Percentiles rank a stretch among this genome's conserved stretches.
These are phyloP conservation scores for Cornus florida DNA, from an alignment of 148 eudicot genomes.

Conservation along the genomic window DNA sequence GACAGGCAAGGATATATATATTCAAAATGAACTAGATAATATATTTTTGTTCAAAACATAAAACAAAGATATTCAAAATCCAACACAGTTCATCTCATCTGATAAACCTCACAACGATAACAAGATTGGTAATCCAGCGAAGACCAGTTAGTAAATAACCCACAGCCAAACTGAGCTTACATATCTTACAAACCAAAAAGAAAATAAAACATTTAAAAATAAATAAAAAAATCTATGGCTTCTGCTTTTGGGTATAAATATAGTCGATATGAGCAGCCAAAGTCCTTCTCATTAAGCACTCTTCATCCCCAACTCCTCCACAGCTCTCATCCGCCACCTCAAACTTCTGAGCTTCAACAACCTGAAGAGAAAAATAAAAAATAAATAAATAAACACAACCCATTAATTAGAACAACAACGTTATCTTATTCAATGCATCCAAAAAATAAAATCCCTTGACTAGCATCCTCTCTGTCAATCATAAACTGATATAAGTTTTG, in stretches of 20 bases:
- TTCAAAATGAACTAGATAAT: too few species aligned
- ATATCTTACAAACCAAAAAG: background rate
- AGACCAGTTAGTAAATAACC: background rate
- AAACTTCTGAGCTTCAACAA: background rate
- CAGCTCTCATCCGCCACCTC: constrained; percentile 22
- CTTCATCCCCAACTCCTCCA: constrained; percentile 29
- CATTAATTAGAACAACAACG: too few species aligned
- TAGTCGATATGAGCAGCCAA: constrained; percentile 38
- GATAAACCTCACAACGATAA: background rate
- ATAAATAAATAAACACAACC: background rate
- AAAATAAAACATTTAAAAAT: too few species aligned
- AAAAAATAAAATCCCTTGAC: too few species aligned
- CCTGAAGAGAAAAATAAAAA: background rate
- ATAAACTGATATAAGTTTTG: background rate
- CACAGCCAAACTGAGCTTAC: background rate
- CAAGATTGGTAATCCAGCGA: background rate
- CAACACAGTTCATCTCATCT: too few species aligned
- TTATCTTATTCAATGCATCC: too few species aligned
- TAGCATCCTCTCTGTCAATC: too few species aligned
- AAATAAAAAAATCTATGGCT: constrained; percentile 9
- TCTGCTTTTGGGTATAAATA: constrained; percentile 39
- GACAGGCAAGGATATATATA: too few species aligned
- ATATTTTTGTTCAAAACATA: too few species aligned
- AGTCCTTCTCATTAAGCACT: constrained; percentile 42
- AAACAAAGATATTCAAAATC: too few species aligned